phyloP scores from a whole-genome alignment of 371 early-diverging fungal species.

The Apophysomyces elegans region DNA sequence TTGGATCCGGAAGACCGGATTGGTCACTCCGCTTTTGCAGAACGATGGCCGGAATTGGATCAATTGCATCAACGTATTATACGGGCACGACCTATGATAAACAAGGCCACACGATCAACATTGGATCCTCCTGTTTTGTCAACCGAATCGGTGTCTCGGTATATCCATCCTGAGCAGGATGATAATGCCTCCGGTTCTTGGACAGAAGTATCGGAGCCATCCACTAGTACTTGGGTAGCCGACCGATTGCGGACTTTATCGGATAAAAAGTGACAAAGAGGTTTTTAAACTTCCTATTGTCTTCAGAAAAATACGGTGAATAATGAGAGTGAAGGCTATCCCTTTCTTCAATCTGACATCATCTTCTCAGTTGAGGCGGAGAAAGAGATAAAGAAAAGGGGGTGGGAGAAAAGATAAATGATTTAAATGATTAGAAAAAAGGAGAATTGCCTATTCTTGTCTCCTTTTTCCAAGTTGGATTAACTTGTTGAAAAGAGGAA shows the following conservation, averaged over 20 bases:
- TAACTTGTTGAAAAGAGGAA: too few species aligned
- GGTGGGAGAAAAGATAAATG: too few species aligned
- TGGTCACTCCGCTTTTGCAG: conserved; percentile 14
- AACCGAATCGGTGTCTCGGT: conserved; percentile 1
- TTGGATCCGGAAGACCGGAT: conserved; percentile 18
- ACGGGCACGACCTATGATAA: conserved; percentile 1
- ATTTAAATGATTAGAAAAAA: too few species aligned
- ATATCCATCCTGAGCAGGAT: neutral
- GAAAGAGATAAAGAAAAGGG: too few species aligned
- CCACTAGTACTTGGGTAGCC: neutral
- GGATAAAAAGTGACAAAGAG: neutral
- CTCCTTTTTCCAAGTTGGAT: too few species aligned
- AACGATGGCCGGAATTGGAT: conserved; percentile 19
- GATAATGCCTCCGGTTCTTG: neutral
- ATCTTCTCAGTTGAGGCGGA: too few species aligned
- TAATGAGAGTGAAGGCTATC: too few species aligned
- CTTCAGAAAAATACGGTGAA: too few species aligned
- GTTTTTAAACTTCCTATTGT: too few species aligned
- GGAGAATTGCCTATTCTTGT: too few species aligned
- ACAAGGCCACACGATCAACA: neutral
- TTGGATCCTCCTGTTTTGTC: neutral
- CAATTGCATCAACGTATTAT: conserved; percentile 10
- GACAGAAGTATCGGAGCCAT: neutral
- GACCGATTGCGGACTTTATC: neutral
- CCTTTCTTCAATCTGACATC: too few species aligned